Base-by-base conservation (phyloP, 352 stramenopile genomes). In the Globisporangium carolinianum region DNA sequence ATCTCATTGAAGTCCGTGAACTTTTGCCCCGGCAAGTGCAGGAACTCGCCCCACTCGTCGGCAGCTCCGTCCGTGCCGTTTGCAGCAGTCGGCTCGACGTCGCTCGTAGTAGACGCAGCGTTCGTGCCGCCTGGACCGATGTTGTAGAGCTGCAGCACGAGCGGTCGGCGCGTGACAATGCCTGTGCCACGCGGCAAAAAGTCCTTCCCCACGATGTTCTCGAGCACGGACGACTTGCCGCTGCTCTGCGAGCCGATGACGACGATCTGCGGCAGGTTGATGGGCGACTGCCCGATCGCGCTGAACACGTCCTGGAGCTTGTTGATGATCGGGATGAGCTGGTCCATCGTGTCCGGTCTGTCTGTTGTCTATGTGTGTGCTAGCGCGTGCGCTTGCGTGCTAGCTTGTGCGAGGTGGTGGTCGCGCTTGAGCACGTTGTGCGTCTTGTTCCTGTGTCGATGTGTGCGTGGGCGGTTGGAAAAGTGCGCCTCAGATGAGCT, bases 221-320 rank as follows among this genome's bases (percentile, higher is more conserved):
- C 95, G 6, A 98, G 71, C 51, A 98, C 96, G 24, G 78, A 96
- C 43, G 90, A 98, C 77, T 99, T 99, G 63, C 96, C 96, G 57
- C 83, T 97, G 47, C 89, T 98, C 72, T 99, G 97, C 38, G 87
- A 95, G 57, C 97, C 97, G 66, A 99, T 96, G 41, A 99, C 97
- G 18, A 98, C 96, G 71, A 99, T 99, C 78, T 99, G 96, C 62
- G 97, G 97, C 43, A 99, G 75, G 71, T 99, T 97, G 53, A 99
- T 92, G 18, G 92, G 87, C 51, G 85, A 91, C 73, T 97, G 91
- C 17, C 95, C 95, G 68, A 98, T 98, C 49, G 94, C 92, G 52
- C 77, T 96, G 73, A 98, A 98, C 39, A 99, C 97, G 79, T 99
- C 97, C 85, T 99, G 97, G 9, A 99, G 87, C 81, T 99, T 99